Base-by-base conservation (phyloP, 2,329 filamentous ascomycete genomes). In the Aureobasidium sp. region DNA sequence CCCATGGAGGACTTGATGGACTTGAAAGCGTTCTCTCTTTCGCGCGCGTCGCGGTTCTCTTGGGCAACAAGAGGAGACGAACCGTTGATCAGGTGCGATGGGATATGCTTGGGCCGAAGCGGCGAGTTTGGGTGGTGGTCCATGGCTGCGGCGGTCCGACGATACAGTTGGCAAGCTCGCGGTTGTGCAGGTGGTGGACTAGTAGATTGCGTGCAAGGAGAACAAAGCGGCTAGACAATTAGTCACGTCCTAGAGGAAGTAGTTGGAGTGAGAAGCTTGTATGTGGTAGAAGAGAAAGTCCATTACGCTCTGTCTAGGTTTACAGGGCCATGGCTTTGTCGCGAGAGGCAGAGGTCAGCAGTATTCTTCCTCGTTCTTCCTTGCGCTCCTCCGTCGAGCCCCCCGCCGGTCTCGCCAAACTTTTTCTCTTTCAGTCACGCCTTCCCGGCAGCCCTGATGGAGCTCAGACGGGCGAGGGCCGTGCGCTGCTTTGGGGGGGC, bases 1-100 rank as follows among this genome's bases (percentile, higher is more conserved):
- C 75, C 74, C 69, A 83, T 83, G 15, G 82, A 84, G 7, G 78
- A 78, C 65, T 80, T 74, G 62, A 86, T 86, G 25, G 83, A 81
- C 19, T 81, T 77, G 66, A 79, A 81, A 58, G 85, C 76, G 60
- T 73, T 80, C 57, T 85, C 81, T 33, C 82, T 74, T 67, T 85
- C 83, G 65, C 73, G 73, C 57, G 69, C 69, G 64, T 78, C 75
- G 63, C 78, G 75, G 45, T 75, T 75, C 68, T 79, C 74, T 17
- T 75, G 74, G 11, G 76, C 73, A 33, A 72, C 69, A 49, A 81
- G 75, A 35, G 83, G 76, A 49, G 81, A 79, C n/a, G 51, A 57
- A 57, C 81, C 82, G 69, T 85, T 84, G 51, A 80, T 66, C 61
- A 85, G 73, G 70, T 84, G 78, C 53, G 80, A 76, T 29, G 83